These are phyloP conservation scores for Dicorynia guianensis DNA, from an alignment of 306 rosid species.

Conservation along the genomic window DNA sequence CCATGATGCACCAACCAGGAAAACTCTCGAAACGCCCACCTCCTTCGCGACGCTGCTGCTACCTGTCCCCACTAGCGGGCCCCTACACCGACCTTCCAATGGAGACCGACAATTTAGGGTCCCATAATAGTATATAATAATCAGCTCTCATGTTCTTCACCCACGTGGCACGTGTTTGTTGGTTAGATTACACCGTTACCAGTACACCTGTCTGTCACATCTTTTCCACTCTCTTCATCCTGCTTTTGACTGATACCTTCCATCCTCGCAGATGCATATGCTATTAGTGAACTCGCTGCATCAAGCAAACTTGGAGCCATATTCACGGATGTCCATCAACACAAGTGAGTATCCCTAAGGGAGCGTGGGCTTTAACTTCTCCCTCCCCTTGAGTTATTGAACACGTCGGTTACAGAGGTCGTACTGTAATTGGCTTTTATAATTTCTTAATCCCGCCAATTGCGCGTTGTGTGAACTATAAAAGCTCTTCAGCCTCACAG, in stretches of 20 bases:
- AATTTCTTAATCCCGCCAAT: slow-evolving; percentile 37
- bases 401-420: slow-evolving; percentile 37
- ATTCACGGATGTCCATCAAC: background rate
- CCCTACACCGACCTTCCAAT: slow-evolving; percentile 46
- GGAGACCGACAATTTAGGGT: slow-evolving; percentile 45
- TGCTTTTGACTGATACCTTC: slow-evolving; percentile 23
- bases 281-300: slow-evolving; percentile 6
- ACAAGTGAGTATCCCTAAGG: background rate
- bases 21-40: slow-evolving; percentile 30
- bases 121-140: slow-evolving; percentile 39
- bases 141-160: slow-evolving; percentile 24
- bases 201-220: slow-evolving; percentile 26
- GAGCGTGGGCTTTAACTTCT: background rate
- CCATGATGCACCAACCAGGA: slow-evolving; percentile 22
- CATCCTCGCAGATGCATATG: background rate
- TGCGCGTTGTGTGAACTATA: slow-evolving; percentile 45
- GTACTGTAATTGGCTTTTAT: slow-evolving; percentile 15
- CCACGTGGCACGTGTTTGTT: slow-evolving; percentile 36
- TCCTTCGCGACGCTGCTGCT: background rate
- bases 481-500: background rate
- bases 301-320: background rate
- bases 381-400: background rate
- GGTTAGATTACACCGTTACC: background rate
- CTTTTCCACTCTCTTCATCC: slow-evolving; percentile 13
- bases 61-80: slow-evolving; percentile 38